Percentiles rank a stretch among this genome's conserved stretches.
phyloP scores from a whole-genome alignment of 352 stramenopile genomes.

The Pythium dissotocum region DNA sequence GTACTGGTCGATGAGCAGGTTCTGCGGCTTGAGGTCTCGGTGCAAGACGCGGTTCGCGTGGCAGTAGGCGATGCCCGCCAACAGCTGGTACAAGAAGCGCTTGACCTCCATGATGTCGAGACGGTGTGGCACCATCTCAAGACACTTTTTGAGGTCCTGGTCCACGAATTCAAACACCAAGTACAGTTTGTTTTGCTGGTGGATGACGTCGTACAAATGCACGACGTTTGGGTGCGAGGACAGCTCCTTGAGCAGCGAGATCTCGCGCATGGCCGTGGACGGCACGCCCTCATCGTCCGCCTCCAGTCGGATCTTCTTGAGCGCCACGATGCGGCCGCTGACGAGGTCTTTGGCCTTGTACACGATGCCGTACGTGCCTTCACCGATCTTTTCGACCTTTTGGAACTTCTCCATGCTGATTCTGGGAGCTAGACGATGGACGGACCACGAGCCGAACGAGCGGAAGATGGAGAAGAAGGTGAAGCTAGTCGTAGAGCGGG shows the following conservation, averaged over 20 bases:
- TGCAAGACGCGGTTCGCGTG: constrained; percentile 96
- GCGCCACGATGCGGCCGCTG: constrained; percentile 92
- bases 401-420: constrained; percentile 79
- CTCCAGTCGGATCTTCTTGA: constrained; percentile 99
- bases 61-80: constrained; percentile 91
- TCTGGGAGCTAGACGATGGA: neutral
- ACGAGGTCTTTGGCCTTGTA: constrained; percentile 95
- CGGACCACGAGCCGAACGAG: constrained; percentile 2
- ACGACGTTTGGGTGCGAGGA: constrained; percentile 95
- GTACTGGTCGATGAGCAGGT: constrained; percentile 90
- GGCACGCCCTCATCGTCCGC: constrained; percentile 98
- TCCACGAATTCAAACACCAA: constrained; percentile 89
- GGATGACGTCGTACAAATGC: constrained; percentile 80
- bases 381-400: constrained; percentile 88
- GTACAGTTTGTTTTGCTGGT: constrained; percentile 88
- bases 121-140: constrained; percentile 92
- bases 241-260: constrained; percentile 98
- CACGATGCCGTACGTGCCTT: constrained; percentile 97
- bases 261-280: constrained; percentile 98
- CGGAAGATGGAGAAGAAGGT: neutral
- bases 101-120: constrained; percentile 85
- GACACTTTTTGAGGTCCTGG: constrained; percentile 85
- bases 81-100: constrained; percentile 80
- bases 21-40: constrained; percentile 98
- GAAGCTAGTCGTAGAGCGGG: neutral